Evolutionary conservation across 169 alveolate species (phyloP).

Genomic region (Cryptosporidium sp.): DNA sequence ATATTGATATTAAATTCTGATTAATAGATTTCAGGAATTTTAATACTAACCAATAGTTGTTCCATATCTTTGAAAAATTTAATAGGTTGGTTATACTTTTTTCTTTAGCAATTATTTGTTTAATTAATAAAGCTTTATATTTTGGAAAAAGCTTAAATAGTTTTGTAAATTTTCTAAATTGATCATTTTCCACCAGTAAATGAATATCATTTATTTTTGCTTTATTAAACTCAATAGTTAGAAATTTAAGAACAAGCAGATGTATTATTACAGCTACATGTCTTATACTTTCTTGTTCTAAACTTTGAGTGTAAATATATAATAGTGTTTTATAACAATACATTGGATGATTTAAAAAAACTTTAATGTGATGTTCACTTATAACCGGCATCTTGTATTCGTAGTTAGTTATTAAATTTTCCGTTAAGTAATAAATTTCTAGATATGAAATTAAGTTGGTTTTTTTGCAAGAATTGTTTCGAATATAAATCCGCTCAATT

Average conservation of each 20-base stretch:
- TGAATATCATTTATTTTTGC: neutral
- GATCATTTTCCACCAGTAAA: neutral
- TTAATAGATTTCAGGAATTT: constrained; percentile 2
- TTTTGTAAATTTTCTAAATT: neutral
- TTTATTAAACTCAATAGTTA: neutral
- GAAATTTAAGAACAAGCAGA: neutral
- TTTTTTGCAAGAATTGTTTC: neutral
- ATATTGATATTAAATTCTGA: neutral
- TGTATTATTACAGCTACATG: neutral
- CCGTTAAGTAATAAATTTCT: neutral
- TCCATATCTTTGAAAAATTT: constrained; percentile 5
- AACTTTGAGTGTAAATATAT: neutral
- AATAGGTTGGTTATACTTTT: neutral
- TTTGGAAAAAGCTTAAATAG: neutral
- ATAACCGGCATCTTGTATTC: neutral
- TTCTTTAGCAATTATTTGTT: neutral
- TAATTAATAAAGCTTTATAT: neutral
- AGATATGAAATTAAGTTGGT: neutral
- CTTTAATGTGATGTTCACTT: neutral
- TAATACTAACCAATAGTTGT: constrained; percentile 22
- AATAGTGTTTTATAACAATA: neutral
- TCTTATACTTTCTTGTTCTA: neutral
- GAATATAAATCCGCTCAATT: neutral
- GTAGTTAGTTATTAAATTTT: neutral
- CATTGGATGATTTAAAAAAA: neutral